Evolutionary conservation across 768 basidiomycete genomes (phyloP), one percentile per base, ranked within the genome.

Genomic region (Suillus fuscotomentosus): DNA sequence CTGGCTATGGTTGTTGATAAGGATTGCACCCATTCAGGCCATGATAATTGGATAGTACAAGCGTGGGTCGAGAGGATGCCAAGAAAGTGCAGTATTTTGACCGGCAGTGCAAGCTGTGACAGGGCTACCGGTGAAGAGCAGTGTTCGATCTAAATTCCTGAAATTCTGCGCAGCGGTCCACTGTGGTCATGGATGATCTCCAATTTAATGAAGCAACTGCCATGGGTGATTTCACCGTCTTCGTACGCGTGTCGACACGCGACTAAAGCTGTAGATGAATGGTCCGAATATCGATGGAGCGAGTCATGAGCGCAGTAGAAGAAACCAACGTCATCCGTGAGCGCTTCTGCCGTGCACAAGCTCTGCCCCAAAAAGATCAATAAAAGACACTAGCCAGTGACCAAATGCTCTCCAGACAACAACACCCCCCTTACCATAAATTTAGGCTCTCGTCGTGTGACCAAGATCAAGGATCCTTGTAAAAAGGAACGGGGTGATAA

Each of bases 101-200:
- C 31, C 9, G 41, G 57, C 57, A 59, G 57, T 59, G 41, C 57
- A 59, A 59, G 57, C 57, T 27, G 17, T 59, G 57, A 42, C 57
- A 42, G 27, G 39, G 24, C 22, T 56, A 41, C 17, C 5, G 24
- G 17, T 42, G 57, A 42, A 59, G 57, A 42, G 41, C 57, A 42
- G 57, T 59, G 57, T 31, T 20, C 27, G 22, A 43, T 27, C 41
- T 14, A 15, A 39, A 39, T 24, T 39, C 22, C n/a, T 11, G 36
- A 38, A 38, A 38, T 42, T 20, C 41, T 59, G 57, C 41, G 41
- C 57, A 59, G 57, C 17, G 17, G 34, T 43, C 57, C 10, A 59
- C 57, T 39, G 41, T 42, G 57, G 57, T 20, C 39, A 57, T 39
- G n/a, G n/a, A n/a, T n/a, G 38, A 31, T 53, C 53, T 36, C 53